Base-by-base conservation (phyloP, 129 eudicot species). In the Heracleum sosnowskyi region DNA sequence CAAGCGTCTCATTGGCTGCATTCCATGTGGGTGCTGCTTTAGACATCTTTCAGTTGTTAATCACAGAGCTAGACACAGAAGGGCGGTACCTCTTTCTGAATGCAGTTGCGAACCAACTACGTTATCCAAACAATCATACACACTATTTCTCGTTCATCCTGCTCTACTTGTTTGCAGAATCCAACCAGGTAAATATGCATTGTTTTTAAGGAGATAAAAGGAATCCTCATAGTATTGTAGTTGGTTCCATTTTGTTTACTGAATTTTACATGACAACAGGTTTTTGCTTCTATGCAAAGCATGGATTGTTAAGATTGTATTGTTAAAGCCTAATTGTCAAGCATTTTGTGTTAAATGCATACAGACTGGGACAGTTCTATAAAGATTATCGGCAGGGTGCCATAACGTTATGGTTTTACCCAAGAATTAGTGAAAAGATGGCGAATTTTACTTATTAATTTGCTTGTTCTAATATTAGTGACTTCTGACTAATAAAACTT, bases 71-170 rank as follows among this genome's bases (percentile, higher is more conserved):
- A 24, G 99, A 96, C 78, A 90, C 97, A 0, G 99, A 96, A 86
- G 99, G 99, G 39, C 97, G 99, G 11, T 96, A 96, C 81, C 90
- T 92, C 41, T 90, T 96, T 75, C 60, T 96, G 76, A 96, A 92
- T 79, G 99, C 99, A 0, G 82, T 96, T 81, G 99, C 97, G 20
- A 96, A 96, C 84, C 99, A 96, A 81, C 81, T 96, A 55, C 97
- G 99, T 55, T 96, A 92, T 82, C 99, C 99, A 28, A 96, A 96
- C 87, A 96, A 86, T 80, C 99, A 96, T 72, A 96, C 99, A 26
- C 99, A 92, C 76, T 96, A 90, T 86, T 96, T 96, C 86, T 96
- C 99, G 10, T 92, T 90, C 88, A 86, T 96, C 81, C 88, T 96
- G 36, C 97, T 96, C 63, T 92, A 83, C 89, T 83, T 96, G 76